Base-by-base conservation (phyloP, 345 rosid genomes). In the Kernera saxatilis region DNA sequence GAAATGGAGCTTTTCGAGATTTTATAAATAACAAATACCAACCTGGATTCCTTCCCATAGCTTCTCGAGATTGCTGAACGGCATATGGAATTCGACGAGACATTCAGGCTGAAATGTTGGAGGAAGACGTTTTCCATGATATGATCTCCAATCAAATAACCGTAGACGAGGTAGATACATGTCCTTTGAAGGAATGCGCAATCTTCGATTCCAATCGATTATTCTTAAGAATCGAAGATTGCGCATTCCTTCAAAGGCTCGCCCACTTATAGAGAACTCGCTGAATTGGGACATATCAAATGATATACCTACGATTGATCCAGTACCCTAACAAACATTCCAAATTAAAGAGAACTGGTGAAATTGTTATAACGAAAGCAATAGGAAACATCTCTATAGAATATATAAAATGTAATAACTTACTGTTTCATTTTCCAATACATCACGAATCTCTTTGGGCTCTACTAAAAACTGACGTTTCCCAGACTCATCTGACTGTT, bases 161-260 rank as follows among this genome's bases (percentile, higher is more conserved):
- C 48, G 36, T 6, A 74, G n/a, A 23, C 48, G 41, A 17, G 29
- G 32, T 1, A 77, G 32, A 23, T 29, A 73, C 43, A 74, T 60
- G 9, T 35, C 51, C 8, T 10, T 59, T 2, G 32, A 10, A n/a
- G n/a, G n/a, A n/a, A n/a, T n/a, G n/a, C n/a, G n/a, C n/a, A n/a
- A n/a, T n/a, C n/a, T n/a, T n/a, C 14, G 61, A 56, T 6, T 9
- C 6, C 21, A 30, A 29, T 5, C 25, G 37, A 76, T 44, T 22
- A 33, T 25, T 30, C 56, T 71, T 4, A 79, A 55, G n/a, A 75
- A 51, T 45, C 40, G 25, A 3, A 76, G 74, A 67, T 76, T 62
- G 13, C 1, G 8, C 80, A 75, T 79, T 12, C 53, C 67, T 57
- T 15, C 7, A 17, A 79, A 75, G 1, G 39, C 74, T 40, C 10